A percentile compares a stretch with the other conserved stretches of the same genome.
Conservation (phyloP, 1,284 basidiomycete genomes). For the Ganoderma lingzhi region DNA sequence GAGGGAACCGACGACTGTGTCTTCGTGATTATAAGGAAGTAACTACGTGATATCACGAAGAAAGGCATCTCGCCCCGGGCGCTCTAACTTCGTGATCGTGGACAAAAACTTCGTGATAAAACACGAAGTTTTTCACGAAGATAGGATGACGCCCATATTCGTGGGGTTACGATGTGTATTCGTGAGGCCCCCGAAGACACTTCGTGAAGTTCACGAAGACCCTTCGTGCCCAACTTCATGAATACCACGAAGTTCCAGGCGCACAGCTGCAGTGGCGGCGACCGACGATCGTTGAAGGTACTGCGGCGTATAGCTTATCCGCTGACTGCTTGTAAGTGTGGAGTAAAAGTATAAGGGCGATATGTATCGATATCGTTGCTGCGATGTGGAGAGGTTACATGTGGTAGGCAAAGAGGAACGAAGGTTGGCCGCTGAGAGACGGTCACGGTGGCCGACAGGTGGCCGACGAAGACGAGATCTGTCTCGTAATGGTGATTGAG, state of each 20-base stretch:
- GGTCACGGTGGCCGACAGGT: too few species aligned
- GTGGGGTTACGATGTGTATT: neutral
- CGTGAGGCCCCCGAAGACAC: neutral
- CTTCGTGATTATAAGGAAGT: neutral
- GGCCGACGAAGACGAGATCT: too few species aligned
- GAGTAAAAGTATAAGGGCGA: too few species aligned
- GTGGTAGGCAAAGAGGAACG: too few species aligned
- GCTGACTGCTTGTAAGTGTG: too few species aligned
- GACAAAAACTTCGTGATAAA: neutral
- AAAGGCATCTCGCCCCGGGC: neutral
- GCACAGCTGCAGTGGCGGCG: too few species aligned
- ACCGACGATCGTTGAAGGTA: too few species aligned
- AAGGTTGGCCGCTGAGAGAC: too few species aligned
- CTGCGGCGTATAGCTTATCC: too few species aligned
- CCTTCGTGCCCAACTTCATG: neutral
- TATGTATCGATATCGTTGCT: too few species aligned
- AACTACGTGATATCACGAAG: neutral
- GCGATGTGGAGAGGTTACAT: too few species aligned
- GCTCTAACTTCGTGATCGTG: neutral
- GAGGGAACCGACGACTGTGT: neutral
- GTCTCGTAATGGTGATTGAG: too few species aligned
- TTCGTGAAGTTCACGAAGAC: neutral
- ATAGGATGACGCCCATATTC: conserved; percentile 8
- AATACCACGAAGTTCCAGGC: neutral
- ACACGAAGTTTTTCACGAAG: conserved; percentile 4